Base-by-base conservation (phyloP, 164 flowering plant genomes). In the Kalanchoe fedtschenkoi region DNA sequence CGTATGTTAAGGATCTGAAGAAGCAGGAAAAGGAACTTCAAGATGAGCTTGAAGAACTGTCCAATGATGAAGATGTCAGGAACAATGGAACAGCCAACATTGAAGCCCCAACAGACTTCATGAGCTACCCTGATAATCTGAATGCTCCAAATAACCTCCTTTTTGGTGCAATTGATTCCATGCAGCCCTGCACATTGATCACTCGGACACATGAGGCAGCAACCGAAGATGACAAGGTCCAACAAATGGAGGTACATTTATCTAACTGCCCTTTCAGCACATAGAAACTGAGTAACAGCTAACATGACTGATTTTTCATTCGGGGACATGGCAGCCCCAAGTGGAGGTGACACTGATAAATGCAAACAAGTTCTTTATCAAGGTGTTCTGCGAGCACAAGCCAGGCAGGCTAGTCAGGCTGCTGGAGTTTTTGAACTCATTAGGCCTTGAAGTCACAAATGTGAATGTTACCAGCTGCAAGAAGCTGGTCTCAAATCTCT, bases 1-100 rank as follows among this genome's bases (percentile, higher is more conserved):
- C 72, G 0, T 82, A 81, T 68, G 75, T 84, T 57, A 58, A 43
- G 62, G 86, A 83, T 68, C 34, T 84, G 63, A 65, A 77, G 44
- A 55, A 66, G 64, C 64, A 74, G 28, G 72, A 65, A 15, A 67
- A 70, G 53, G 54, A 60, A 5, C 80, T 78, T 42, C 56, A 69
- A n/a, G 73, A 70, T 28, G 85, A 85, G 74, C 76, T 87, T 26
- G 58, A 44, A 56, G 69, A 70, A 42, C 29, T 71, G 15, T 24
- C 56, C 32, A 24, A 5, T 47, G 37, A 62, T 32, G 42, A 34
- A 33, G 65, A 46, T 9, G 41, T 7, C 24, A 9, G 10, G 30
- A 47, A 51, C 54, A 47, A 21, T 9, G 56, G 14, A 15, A 26
- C 32, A 13, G 26, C 56, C 15, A 51, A 26, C 56, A 24, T 2